Conservation (phyloP, 1,284 basidiomycete genomes). For the Irpex rosettiformis region DNA sequence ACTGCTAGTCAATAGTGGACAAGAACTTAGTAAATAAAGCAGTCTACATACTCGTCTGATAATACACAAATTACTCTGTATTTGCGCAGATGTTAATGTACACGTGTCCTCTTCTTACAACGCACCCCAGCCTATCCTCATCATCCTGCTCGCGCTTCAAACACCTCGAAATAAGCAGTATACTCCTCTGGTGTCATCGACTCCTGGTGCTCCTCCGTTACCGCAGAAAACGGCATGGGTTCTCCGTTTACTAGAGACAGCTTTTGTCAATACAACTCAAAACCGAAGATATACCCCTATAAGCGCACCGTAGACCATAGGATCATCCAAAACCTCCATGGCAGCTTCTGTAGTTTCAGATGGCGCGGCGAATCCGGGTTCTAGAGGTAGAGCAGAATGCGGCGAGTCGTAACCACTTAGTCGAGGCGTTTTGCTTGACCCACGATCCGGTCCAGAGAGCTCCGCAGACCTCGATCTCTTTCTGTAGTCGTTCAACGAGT, state of each 20-base stretch:
- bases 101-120: background rate
- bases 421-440: conserved; percentile 42
- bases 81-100: background rate
- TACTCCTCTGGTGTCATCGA: conserved; percentile 84
- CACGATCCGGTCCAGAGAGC: conserved; percentile 42
- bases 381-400: conserved; percentile 13
- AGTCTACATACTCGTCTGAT: background rate
- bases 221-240: conserved; percentile 62
- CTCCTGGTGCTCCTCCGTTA: conserved; percentile 81
- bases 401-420: conserved; percentile 30
- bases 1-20: background rate
- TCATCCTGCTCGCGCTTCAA: conserved; percentile 14
- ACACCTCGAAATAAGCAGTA: conserved; percentile 68
- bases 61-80: background rate
- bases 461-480: conserved; percentile 69
- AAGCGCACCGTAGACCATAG: conserved; percentile 59
- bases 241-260: conserved; percentile 58
- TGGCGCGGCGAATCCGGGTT: conserved; percentile 15
- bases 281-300: conserved; percentile 1
- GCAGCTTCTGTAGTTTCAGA: conserved; percentile 16
- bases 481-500: conserved; percentile 62
- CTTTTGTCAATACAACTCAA: conserved; percentile 3
- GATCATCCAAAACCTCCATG: conserved; percentile 39
- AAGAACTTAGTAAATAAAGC: too few relatives aligned
- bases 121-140: background rate